phyloP scores from a whole-genome alignment of 2,329 filamentous ascomycete genomes.

The Beauveria sp. region DNA sequence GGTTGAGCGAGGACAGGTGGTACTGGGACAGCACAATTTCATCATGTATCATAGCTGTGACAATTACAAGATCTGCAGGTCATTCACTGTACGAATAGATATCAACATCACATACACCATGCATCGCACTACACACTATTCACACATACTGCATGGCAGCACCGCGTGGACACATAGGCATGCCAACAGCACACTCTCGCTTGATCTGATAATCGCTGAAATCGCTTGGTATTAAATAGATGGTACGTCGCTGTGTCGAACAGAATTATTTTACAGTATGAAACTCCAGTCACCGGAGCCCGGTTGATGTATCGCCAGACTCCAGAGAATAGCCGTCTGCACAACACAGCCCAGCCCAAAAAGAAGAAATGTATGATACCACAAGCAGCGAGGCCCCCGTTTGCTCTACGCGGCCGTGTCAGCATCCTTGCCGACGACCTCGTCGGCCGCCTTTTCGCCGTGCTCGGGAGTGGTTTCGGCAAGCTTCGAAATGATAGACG shows the following conservation, averaged over 20 bases:
- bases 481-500: neutral
- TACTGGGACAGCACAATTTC: neutral
- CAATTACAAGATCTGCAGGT: slow-evolving; percentile 2
- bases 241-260: slow-evolving; percentile 2
- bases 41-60: slow-evolving; percentile 10
- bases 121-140: neutral
- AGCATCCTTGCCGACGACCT: neutral
- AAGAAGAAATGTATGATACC: neutral
- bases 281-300: neutral
- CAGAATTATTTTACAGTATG: neutral
- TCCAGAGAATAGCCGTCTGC: slow-evolving; percentile 3
- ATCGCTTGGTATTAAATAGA: slow-evolving; percentile 8
- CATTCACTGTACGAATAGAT: slow-evolving; percentile 8
- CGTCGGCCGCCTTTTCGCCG: neutral
- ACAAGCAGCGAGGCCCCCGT: neutral
- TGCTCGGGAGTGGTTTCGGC: neutral
- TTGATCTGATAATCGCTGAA: neutral
- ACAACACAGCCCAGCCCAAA: slow-evolving; percentile 7
- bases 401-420: neutral
- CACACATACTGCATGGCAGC: neutral
- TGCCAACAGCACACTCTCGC: neutral
- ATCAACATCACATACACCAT: neutral
- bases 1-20: neutral
- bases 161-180: neutral
- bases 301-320: slow-evolving; percentile 3